phyloP scores from a whole-genome alignment of 768 basidiomycete genomes.

The Phylloporus scabripes region DNA sequence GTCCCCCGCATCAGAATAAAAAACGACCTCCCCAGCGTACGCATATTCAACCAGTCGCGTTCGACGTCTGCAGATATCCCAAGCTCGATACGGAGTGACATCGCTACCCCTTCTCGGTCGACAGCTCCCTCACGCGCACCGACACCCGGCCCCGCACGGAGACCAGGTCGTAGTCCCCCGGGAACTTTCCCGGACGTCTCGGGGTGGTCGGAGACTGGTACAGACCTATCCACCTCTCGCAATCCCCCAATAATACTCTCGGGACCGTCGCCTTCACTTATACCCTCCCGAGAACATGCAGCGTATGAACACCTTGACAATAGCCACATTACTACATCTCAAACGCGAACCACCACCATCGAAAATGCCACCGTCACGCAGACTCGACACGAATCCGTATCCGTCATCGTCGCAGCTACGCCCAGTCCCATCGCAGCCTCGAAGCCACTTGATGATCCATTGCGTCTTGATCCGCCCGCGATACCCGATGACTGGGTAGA shows the following conservation, averaged over 20 bases:
- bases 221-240: slow-evolving; percentile 21
- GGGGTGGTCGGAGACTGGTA: slow-evolving; percentile 29
- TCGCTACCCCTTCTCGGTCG: slow-evolving; percentile 26
- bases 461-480: slow-evolving; percentile 13
- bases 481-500: slow-evolving; percentile 31
- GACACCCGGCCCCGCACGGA: slow-evolving; percentile 15
- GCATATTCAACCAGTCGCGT: slow-evolving; percentile 20
- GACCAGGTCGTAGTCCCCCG: slow-evolving; percentile 24
- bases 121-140: slow-evolving; percentile 15
- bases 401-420: neutral
- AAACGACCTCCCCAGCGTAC: slow-evolving; percentile 28
- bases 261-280: slow-evolving; percentile 25
- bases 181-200: slow-evolving; percentile 25
- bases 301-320: slow-evolving; percentile 10
- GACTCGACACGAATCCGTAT: slow-evolving; percentile 7
- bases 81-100: slow-evolving; percentile 28
- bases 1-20: slow-evolving; percentile 29
- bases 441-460: slow-evolving; percentile 10
- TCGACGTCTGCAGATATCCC: slow-evolving; percentile 14
- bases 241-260: slow-evolving; percentile 10
- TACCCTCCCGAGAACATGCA: slow-evolving; percentile 21
- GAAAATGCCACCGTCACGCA: slow-evolving; percentile 12
- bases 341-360: slow-evolving; percentile 2
- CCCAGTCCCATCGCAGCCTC: neutral
- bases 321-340: slow-evolving; percentile 5